These are phyloP conservation scores for Phytophthora lateralis DNA, from an alignment of 352 stramenopile genomes.

Conservation along the genomic window DNA sequence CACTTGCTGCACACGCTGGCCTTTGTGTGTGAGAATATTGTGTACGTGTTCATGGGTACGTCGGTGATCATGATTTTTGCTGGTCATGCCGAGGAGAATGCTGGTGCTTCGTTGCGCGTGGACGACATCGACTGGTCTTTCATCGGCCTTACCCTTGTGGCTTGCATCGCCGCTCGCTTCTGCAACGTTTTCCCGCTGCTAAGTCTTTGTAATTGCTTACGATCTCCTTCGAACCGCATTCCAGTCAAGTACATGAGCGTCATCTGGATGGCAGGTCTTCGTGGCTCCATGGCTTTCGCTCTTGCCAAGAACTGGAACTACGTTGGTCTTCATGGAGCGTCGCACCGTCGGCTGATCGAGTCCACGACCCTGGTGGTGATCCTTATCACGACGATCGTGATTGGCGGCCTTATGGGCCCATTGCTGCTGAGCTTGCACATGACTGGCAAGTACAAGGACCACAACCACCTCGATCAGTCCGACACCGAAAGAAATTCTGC, in stretches of 20 bases:
- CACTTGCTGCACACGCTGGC: conserved; percentile 83
- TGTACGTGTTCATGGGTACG: conserved; percentile 89
- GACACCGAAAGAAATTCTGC: conserved; percentile 50
- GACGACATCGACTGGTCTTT: conserved; percentile 86
- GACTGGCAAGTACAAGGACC: conserved; percentile 44
- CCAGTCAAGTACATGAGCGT: conserved; percentile 77
- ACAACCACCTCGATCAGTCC: conserved; percentile 38
- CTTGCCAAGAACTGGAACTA: conserved; percentile 89
- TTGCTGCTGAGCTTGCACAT: conserved; percentile 59
- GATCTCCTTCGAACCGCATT: conserved; percentile 61
- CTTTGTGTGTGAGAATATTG: conserved; percentile 84
- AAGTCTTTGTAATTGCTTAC: conserved; percentile 73
- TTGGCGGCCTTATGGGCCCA: conserved; percentile 77
- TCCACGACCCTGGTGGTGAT: conserved; percentile 89
- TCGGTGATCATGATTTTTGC: conserved; percentile 87
- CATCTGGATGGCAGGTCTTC: conserved; percentile 94
- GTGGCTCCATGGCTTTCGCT: conserved; percentile 94
- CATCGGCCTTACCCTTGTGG: conserved; percentile 75
- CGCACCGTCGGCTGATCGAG: conserved; percentile 82
- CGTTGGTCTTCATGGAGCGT: conserved; percentile 63
- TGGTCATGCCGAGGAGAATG: conserved; percentile 63
- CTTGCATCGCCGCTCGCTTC: conserved; percentile 73
- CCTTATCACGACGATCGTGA: conserved; percentile 85
- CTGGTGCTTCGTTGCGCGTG: conserved; percentile 60
- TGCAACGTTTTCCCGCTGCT: conserved; percentile 83